These are phyloP conservation scores for Rosa chinensis DNA, from an alignment of 306 rosid genomes.

Conservation along the genomic window DNA sequence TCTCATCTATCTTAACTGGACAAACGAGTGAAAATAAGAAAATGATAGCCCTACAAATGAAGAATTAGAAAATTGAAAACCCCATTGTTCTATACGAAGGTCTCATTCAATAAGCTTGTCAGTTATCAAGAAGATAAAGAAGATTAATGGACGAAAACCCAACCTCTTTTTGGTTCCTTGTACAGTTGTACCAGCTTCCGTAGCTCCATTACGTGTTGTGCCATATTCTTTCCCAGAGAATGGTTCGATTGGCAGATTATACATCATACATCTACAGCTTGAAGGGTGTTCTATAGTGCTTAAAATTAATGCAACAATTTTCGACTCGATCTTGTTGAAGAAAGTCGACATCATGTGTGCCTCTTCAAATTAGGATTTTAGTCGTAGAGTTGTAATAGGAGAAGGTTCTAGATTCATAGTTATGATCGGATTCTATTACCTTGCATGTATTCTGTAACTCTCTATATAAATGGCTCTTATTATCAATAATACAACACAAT, in stretches of 20 bases:
- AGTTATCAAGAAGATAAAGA: background rate
- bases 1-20: background rate
- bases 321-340: no score
- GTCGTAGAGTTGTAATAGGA: no score
- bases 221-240: background rate
- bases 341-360: no score
- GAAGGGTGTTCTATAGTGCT: background rate
- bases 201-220: background rate
- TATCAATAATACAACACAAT: no score
- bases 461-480: no score
- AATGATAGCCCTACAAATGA: background rate
- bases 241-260: background rate
- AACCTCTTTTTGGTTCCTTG: background rate
- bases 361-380: no score
- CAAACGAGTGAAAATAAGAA: background rate
- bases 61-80: background rate
- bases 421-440: no score
- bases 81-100: background rate
- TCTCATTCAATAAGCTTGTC: background rate
- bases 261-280: background rate
- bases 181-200: background rate
- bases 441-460: no score
- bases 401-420: no score
- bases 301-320: no score
- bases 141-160: background rate